phyloP scores from a whole-genome alignment of 2,329 filamentous ascomycete genomes.

The Cercospora sesami region DNA sequence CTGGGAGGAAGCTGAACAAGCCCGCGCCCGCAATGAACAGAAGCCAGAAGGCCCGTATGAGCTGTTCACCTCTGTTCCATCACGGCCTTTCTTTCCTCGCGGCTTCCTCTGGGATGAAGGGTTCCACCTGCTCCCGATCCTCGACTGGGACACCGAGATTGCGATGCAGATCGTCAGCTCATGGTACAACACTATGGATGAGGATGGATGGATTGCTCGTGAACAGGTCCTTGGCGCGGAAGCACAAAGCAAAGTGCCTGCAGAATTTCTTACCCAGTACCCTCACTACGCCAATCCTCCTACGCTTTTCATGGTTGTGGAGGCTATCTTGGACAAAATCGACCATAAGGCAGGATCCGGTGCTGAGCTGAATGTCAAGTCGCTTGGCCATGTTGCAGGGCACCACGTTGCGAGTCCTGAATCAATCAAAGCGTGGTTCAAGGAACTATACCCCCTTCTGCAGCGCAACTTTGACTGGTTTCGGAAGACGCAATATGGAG shows the following conservation, averaged over 20 bases:
- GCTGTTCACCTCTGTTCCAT: constrained; percentile 88
- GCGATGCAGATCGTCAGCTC: constrained; percentile 84
- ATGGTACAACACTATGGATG: constrained; percentile 95
- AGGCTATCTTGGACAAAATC: constrained; percentile 78
- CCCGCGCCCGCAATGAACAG: constrained; percentile 67
- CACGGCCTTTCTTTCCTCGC: constrained; percentile 90
- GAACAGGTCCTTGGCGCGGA: constrained; percentile 93
- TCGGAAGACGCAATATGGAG: constrained; percentile 83
- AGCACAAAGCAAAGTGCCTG: constrained; percentile 89
- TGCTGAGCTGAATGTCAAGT: constrained; percentile 32
- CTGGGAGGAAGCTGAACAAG: constrained; percentile 87
- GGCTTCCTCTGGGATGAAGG: constrained; percentile 99
- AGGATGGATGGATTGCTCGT: constrained; percentile 94
- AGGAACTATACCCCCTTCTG: constrained; percentile 78
- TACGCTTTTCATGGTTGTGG: constrained; percentile 86
- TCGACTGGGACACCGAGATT: constrained; percentile 92
- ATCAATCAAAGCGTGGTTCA: constrained; percentile 69
- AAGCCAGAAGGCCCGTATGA: constrained; percentile 78
- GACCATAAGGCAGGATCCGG: constrained; percentile 46
- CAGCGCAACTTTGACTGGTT: constrained; percentile 94
- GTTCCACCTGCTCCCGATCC: constrained; percentile 86
- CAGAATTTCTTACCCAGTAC: constrained; percentile 92
- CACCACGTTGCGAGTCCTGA: constrained; percentile 65
- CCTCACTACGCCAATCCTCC: constrained; percentile 97
- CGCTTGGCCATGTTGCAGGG: constrained; percentile 41